These are phyloP conservation scores for Stephania japonica DNA, from an alignment of 164 flowering plant genomes.

Conservation along the genomic window DNA sequence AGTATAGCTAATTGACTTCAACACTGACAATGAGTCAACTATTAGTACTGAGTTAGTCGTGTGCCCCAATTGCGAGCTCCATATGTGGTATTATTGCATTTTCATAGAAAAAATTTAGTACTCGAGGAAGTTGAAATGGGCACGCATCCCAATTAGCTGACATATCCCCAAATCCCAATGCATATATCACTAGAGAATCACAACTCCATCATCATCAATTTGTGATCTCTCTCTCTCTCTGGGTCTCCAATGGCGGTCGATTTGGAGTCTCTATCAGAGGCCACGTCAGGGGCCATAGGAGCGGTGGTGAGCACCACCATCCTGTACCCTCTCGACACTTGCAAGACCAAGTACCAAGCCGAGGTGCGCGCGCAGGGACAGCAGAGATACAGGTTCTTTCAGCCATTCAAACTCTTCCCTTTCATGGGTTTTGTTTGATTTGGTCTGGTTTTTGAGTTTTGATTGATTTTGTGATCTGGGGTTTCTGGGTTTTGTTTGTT, in stretches of 20 bases:
- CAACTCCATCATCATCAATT: no score
- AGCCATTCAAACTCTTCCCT: neutral
- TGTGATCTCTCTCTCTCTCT: neutral
- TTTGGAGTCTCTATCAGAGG: slow-evolving; percentile 64
- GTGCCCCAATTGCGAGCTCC: no score
- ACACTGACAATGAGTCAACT: no score
- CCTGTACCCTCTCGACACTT: slow-evolving; percentile 75
- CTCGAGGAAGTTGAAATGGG: no score
- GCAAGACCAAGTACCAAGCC: slow-evolving; percentile 80
- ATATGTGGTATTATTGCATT: no score
- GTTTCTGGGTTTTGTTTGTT: neutral
- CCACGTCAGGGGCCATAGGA: slow-evolving; percentile 79
- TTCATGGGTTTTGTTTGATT: neutral
- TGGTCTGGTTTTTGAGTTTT: neutral
- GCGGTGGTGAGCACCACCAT: slow-evolving; percentile 72
- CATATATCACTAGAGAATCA: no score
- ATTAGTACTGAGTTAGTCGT: no score
- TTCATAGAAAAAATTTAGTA: no score
- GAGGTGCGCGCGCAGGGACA: slow-evolving; percentile 52
- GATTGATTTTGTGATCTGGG: neutral
- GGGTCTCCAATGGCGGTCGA: slow-evolving; percentile 32
- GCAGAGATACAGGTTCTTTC: slow-evolving; percentile 55
- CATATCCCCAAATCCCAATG: no score
- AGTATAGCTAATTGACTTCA: no score
- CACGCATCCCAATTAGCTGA: no score